Percentiles rank a stretch among this genome's conserved stretches.
Conservation (phyloP, 192 early-diverging fungal species). For the Coemansia sp. region DNA sequence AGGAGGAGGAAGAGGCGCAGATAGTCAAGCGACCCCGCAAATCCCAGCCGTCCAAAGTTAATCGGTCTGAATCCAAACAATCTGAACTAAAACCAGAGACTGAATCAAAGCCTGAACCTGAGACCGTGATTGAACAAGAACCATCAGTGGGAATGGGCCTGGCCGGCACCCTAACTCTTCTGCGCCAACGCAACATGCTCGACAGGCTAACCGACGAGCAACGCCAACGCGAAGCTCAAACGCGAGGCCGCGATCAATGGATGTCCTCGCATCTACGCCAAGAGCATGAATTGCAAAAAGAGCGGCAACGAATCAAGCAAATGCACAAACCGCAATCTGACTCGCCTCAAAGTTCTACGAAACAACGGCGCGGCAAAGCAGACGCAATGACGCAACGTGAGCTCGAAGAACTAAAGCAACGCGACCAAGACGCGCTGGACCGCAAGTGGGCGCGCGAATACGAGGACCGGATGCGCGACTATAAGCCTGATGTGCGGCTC, state of each 20-base stretch:
- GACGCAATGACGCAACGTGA: slow-evolving; percentile 37
- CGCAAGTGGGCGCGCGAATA: slow-evolving; percentile 66
- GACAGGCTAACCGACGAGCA: slow-evolving; percentile 68
- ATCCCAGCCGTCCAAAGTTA: neutral
- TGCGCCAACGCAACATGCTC: slow-evolving; percentile 74
- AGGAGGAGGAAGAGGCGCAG: slow-evolving; percentile 13
- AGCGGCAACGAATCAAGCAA: slow-evolving; percentile 69
- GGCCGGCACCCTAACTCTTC: slow-evolving; percentile 74
- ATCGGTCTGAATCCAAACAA: neutral
- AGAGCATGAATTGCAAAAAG: slow-evolving; percentile 59
- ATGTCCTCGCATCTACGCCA: slow-evolving; percentile 64
- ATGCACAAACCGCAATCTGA: slow-evolving; percentile 21
- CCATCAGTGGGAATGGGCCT: slow-evolving; percentile 78
- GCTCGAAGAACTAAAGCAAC: slow-evolving; percentile 38
- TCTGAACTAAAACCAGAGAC: neutral
- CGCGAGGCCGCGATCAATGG: slow-evolving; percentile 56
- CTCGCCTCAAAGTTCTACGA: neutral
- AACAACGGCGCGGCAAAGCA: slow-evolving; percentile 39
- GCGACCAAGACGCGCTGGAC: slow-evolving; percentile 54
- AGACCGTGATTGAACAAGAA: slow-evolving; percentile 42
- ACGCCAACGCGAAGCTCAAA: slow-evolving; percentile 57
- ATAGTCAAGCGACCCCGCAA: slow-evolving; percentile 5
- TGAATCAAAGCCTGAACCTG: neutral
- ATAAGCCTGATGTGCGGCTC: slow-evolving; percentile 85
- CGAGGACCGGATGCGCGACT: slow-evolving; percentile 84